Percentiles rank a stretch among this genome's conserved stretches.
These are phyloP conservation scores for Alternaria metachromatica DNA, from an alignment of 2,329 filamentous ascomycete genomes.

Conservation along the genomic window DNA sequence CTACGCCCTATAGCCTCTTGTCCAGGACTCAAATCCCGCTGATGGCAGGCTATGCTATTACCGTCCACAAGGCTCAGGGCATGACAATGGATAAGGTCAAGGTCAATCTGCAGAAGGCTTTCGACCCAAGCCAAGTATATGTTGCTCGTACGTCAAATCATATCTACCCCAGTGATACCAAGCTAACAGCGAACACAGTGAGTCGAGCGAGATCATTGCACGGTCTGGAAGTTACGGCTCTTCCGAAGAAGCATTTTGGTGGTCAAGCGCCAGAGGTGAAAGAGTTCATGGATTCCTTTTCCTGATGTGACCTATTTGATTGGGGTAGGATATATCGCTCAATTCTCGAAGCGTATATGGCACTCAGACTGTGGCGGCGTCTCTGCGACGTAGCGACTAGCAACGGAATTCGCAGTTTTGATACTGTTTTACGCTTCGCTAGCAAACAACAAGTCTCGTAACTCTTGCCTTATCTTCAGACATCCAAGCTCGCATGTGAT, in stretches of 20 bases:
- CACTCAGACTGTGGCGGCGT: not conserved
- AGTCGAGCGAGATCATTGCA: conserved; percentile 60
- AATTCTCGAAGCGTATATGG: not conserved
- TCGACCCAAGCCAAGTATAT: conserved; percentile 66
- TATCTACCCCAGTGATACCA: not conserved
- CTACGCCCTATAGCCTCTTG: conserved; percentile 56
- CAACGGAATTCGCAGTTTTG: not conserved
- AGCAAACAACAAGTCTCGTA: not conserved
- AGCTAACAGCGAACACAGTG: conserved; percentile 37
- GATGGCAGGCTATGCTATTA: conserved; percentile 67
- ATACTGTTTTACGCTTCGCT: not conserved
- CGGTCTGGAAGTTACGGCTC: conserved; percentile 49
- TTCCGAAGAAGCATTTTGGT: conserved; percentile 29
- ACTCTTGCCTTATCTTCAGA: not conserved
- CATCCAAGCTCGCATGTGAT: not conserved
- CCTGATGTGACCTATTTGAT: not conserved
- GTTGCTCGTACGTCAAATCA: conserved; percentile 54
- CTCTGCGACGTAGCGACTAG: not conserved
- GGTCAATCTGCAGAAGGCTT: conserved; percentile 60
- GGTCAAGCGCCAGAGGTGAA: conserved; percentile 43
- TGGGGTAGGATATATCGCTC: not conserved
- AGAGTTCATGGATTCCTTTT: conserved; percentile 29
- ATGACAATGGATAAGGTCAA: conserved; percentile 66
- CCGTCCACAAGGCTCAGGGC: conserved; percentile 65
- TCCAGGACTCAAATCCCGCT: conserved; percentile 68